phyloP scores from a whole-genome alignment of 129 eudicot species.

The Sambucus nigra region DNA sequence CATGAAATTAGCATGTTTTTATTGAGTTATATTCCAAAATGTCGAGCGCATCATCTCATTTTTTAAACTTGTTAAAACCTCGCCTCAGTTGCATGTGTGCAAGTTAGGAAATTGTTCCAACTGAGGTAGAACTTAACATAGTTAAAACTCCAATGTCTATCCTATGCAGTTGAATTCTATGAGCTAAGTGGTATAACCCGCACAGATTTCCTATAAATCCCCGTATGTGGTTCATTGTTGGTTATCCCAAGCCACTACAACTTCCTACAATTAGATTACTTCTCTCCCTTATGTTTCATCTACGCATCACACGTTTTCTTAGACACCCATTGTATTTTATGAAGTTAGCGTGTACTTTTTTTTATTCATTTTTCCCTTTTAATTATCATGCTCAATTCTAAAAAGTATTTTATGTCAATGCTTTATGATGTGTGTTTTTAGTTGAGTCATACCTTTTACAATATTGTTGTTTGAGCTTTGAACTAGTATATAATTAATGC shows the following conservation, averaged over 20 bases:
- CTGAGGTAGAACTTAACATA: background rate
- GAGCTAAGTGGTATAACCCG: background rate
- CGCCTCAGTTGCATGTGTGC: background rate
- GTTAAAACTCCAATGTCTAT: background rate
- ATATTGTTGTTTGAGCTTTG: background rate
- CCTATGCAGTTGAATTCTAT: background rate
- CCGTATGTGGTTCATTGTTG: no score
- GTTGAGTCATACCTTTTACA: background rate
- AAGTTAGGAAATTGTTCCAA: background rate
- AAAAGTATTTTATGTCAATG: background rate
- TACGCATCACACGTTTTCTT: background rate
- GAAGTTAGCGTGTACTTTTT: background rate
- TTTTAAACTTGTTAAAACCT: no score
- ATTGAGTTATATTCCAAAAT: no score
- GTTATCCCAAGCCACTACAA: no score
- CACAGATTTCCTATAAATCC: background rate
- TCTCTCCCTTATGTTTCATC: background rate
- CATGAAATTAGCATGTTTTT: no score
- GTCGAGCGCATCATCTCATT: no score
- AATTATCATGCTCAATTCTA: background rate
- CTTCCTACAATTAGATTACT: background rate
- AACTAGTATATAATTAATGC: background rate
- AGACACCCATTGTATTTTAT: background rate
- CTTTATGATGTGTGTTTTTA: background rate
- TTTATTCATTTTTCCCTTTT: background rate